Conservation (phyloP, 1,139 yeast genomes). For the Debaryomycetaceae sp. region DNA sequence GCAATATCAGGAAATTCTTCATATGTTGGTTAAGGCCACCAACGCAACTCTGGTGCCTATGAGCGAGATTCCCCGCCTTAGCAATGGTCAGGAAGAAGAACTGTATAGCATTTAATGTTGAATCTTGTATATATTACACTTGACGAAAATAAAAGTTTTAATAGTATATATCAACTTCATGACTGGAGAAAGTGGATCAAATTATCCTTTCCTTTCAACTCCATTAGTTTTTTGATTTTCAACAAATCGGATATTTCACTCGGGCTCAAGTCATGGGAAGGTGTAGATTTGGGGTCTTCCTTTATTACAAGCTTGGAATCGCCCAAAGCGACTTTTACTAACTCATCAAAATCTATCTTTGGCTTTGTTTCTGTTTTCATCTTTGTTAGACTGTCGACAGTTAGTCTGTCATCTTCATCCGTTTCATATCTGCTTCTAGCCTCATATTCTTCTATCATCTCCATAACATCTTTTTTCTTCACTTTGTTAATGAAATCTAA, state of each 20-base stretch:
- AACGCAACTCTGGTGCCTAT: constrained; percentile 27
- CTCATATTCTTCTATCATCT: constrained; percentile 23
- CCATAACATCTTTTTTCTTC: constrained; percentile 28
- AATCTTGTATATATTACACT: constrained; percentile 6
- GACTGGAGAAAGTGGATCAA: constrained; percentile 54
- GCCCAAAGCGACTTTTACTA: constrained; percentile 21
- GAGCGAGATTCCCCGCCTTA: constrained; percentile 23
- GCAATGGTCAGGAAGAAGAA: constrained; percentile 8
- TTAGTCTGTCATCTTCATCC: constrained; percentile 20
- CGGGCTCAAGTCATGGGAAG: constrained; percentile 9
- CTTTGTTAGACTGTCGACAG: constrained; percentile 23
- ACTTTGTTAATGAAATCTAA: constrained; percentile 66
- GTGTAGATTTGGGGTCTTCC: background rate
- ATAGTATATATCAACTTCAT: constrained; percentile 5
- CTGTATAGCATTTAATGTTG: constrained; percentile 1
- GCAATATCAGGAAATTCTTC: constrained; percentile 24
- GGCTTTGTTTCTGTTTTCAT: constrained; percentile 9
- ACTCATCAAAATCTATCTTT: constrained; percentile 24
- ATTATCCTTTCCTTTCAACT: constrained; percentile 66
- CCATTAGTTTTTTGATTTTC: constrained; percentile 58
- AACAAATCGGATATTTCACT: constrained; percentile 52
- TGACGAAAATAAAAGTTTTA: background rate
- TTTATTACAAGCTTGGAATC: constrained; percentile 3
- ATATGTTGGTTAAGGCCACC: constrained; percentile 29
- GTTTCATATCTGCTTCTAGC: constrained; percentile 16